Conservation (phyloP, 225 moss, liverwort and hornwort species). For the Pleurozium schreberi region DNA sequence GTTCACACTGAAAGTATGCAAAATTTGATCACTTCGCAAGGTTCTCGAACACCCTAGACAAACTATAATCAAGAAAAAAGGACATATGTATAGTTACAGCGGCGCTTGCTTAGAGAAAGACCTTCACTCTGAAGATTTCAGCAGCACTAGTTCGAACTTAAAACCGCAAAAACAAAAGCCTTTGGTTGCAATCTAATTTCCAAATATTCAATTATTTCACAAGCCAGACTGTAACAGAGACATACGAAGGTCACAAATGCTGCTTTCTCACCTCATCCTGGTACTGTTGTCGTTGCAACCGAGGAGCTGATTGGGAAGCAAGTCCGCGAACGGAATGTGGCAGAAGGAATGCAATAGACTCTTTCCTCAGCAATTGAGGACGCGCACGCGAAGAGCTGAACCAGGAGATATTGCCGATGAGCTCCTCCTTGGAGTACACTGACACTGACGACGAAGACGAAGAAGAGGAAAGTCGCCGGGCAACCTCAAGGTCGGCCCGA, state of each 20-base stretch:
- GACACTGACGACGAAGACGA: neutral
- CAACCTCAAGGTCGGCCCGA: neutral
- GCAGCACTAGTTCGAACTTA: neutral
- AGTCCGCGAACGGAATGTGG: slow-evolving; percentile 35
- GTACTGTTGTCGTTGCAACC: slow-evolving; percentile 9
- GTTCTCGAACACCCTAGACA: neutral
- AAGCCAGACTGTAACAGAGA: neutral
- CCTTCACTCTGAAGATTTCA: neutral
- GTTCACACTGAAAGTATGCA: neutral
- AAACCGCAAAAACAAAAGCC: neutral
- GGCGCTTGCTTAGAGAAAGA: neutral
- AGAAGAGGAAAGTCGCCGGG: neutral
- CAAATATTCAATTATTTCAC: neutral
- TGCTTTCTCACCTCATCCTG: slow-evolving; percentile 21
- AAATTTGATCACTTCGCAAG: neutral
- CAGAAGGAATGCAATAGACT: slow-evolving; percentile 3
- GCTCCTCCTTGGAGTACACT: neutral
- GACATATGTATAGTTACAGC: neutral
- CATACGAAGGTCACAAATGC: neutral
- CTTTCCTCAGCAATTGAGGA: slow-evolving; percentile 7
- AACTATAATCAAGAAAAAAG: neutral
- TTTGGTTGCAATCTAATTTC: neutral
- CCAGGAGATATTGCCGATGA: neutral
- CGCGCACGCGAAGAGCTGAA: neutral
- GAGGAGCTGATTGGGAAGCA: slow-evolving; percentile 26